A percentile compares a stretch with the other conserved stretches of the same genome.
Evolutionary conservation across 495 filamentous ascomycete genomes (phyloP).

Genomic region (Neurospora tetrasperma): DNA sequence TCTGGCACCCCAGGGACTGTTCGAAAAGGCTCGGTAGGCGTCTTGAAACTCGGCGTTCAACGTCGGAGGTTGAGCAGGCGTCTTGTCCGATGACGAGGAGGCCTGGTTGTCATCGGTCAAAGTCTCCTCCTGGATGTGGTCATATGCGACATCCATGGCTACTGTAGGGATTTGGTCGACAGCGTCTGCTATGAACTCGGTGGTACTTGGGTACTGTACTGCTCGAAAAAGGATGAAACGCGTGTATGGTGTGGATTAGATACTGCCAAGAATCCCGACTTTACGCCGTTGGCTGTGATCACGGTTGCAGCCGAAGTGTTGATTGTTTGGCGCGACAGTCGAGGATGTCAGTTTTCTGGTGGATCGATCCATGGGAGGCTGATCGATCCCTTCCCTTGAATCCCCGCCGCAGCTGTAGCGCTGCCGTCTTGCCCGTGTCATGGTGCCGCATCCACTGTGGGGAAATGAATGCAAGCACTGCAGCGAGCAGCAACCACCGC

Average conservation of each 20-base stretch:
- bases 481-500: neutral
- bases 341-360: neutral
- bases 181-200: neutral
- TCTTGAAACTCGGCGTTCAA: conserved; percentile 88
- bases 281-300: neutral
- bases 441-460: neutral
- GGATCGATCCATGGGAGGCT: neutral
- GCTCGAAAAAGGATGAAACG: neutral
- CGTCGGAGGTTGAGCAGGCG: conserved; percentile 39
- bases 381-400: neutral
- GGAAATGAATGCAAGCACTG: neutral
- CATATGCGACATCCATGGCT: conserved; percentile 91
- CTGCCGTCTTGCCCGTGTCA: neutral
- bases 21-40: conserved; percentile 86
- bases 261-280: neutral
- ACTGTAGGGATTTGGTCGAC: conserved; percentile 1
- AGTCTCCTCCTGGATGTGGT: conserved; percentile 85
- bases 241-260: neutral
- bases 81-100: conserved; percentile 37
- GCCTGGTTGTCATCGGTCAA: conserved; percentile 48
- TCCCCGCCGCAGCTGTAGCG: neutral
- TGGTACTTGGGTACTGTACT: neutral
- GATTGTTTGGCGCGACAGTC: neutral
- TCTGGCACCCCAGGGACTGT: conserved; percentile 78
- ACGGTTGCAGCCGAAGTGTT: neutral